These are phyloP conservation scores for Fusarium armeniacum DNA, from an alignment of 2,329 filamentous ascomycete genomes.

Conservation along the genomic window DNA sequence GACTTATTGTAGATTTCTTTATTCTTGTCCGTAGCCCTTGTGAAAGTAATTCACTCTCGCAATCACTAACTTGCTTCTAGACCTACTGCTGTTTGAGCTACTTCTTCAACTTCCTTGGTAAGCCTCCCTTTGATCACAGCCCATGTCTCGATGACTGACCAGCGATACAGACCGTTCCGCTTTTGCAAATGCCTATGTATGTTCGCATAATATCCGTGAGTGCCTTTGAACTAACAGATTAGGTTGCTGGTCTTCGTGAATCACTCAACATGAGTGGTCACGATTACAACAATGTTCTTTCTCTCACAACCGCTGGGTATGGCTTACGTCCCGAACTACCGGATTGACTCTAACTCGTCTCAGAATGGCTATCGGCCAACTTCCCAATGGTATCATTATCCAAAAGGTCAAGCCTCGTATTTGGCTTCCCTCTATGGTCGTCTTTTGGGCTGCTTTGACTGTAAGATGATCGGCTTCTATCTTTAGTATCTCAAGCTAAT, in stretches of 20 bases:
- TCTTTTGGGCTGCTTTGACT: conserved; percentile 71
- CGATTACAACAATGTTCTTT: conserved; percentile 51
- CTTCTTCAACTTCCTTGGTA: conserved; percentile 58
- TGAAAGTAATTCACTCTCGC: rapidly evolving
- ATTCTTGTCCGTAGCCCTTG: conserved; percentile 43
- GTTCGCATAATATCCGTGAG: rapidly evolving
- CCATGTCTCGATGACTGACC: neutral
- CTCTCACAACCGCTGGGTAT: conserved; percentile 51
- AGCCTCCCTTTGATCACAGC: rapidly evolving
- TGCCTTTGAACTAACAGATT: rapidly evolving
- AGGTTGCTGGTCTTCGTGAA: conserved; percentile 60
- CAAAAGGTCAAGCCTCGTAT: conserved; percentile 71
- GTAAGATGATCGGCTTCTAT: conserved; percentile 50
- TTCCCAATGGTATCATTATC: conserved; percentile 70
- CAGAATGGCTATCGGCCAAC: conserved; percentile 64
- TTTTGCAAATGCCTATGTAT: conserved; percentile 59
- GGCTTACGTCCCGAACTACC: rapidly evolving
- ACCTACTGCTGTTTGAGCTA: conserved; percentile 55
- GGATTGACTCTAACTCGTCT: rapidly evolving
- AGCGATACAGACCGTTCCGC: conserved; percentile 37
- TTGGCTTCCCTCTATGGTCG: conserved; percentile 71
- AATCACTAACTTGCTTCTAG: conserved; percentile 4
- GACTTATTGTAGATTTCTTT: conserved; percentile 49
- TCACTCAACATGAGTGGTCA: conserved; percentile 60
- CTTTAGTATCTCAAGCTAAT: rapidly evolving